Base-by-base conservation (phyloP, 805 yeast species). In the Geotrichum ghanense region DNA sequence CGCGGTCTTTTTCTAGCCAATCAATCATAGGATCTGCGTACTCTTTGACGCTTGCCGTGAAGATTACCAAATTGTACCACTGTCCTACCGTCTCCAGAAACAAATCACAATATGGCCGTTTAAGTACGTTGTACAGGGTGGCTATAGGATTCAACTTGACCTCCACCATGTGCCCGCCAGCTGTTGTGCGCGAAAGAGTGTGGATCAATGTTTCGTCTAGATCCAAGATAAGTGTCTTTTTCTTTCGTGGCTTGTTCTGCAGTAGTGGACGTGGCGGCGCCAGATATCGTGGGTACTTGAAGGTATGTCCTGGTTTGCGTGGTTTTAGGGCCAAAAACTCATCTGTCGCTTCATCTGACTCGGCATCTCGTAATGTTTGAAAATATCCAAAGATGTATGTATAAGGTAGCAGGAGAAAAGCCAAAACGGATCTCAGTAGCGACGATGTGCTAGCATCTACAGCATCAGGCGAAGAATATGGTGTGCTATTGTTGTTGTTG, bases 1-100 rank as follows among this genome's bases (percentile, higher is more conserved):
- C 58, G 56, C 70, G 50, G 54, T 81, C 85, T 56, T 74, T 71
- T 61, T 90, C 97, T 19, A 90, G 69, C 79, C 89, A 85, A 64
- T 90, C 90, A 45, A 92, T 85, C 44, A 92, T 94, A 0, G 98
- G 97, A 58, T 92, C 98, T 0, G 98, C 97, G 58, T 92, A 92
- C 60, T 87, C 95, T 62, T 80, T 78, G 51, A 92, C 89, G 35
- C 95, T 83, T 1, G 98, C 98, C 0, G 98, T 92, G 69, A 92
- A 92, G 7, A 94, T 78, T 25, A 88, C 89, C 40, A 92, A 68
- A 54, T 87, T 83, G 65, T 76, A 92, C 97, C 97, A 90, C 55
- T 78, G 77, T 45, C 81, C 71, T 6, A 88, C 92, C 50, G 81
- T 81, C 49, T 76, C 70, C 22, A 92, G 69, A 57, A 92, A 92